These are phyloP conservation scores for Nannizzia gypsea DNA, from an alignment of 2,329 filamentous ascomycete species.

Conservation along the genomic window DNA sequence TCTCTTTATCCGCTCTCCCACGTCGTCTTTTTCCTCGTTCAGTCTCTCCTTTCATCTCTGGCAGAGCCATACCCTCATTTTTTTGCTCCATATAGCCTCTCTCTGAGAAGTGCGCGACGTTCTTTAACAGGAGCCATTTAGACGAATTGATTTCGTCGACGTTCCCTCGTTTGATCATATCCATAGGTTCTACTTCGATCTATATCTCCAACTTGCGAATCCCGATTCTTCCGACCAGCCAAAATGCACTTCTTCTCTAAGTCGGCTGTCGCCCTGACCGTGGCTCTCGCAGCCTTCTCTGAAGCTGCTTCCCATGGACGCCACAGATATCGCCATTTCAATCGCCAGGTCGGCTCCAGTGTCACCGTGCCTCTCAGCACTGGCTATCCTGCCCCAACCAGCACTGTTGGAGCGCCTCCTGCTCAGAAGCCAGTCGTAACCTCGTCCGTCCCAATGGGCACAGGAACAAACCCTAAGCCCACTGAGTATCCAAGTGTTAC, in stretches of 20 bases:
- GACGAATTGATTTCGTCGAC: slow-evolving; percentile 30
- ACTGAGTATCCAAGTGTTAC: slow-evolving; percentile 16
- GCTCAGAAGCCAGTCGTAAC: neutral
- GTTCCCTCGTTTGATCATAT: slow-evolving; percentile 13
- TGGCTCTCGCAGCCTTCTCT: slow-evolving; percentile 25
- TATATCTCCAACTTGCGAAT: neutral
- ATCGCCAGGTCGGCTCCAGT: neutral
- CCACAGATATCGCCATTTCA: slow-evolving; percentile 7
- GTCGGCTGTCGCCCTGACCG: slow-evolving; percentile 25
- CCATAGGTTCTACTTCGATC: neutral
- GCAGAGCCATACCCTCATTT: slow-evolving; percentile 11
- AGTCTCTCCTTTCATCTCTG: neutral
- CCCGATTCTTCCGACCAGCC: slow-evolving; percentile 1
- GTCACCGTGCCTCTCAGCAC: neutral
- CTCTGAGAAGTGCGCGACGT: slow-evolving; percentile 5
- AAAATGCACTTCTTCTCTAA: slow-evolving; percentile 30
- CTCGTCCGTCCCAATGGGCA: slow-evolving; percentile 1
- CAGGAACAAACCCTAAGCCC: neutral
- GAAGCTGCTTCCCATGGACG: slow-evolving; percentile 23
- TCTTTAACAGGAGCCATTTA: slow-evolving; percentile 1
- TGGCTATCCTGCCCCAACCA: neutral
- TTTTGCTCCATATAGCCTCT: slow-evolving; percentile 11
- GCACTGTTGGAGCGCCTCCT: neutral
- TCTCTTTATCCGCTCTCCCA: neutral
- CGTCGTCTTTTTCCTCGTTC: neutral